phyloP scores from a whole-genome alignment of 495 filamentous ascomycete species.

The Baudoinia panamericana region DNA sequence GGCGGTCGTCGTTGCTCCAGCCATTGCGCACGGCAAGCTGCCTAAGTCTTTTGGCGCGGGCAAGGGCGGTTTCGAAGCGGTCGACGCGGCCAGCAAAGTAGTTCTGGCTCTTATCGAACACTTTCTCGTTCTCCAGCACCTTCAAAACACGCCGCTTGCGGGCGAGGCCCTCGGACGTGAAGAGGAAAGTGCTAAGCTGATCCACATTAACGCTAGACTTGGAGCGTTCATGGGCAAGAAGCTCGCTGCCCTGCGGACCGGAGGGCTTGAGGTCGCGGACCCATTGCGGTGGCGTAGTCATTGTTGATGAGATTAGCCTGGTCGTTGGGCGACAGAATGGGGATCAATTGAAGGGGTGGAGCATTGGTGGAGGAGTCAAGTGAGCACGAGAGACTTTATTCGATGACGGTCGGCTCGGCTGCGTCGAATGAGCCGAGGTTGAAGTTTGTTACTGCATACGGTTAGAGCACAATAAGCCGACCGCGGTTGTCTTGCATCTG shows the following conservation, averaged over 20 bases:
- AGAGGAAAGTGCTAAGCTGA: slow-evolving; percentile 47
- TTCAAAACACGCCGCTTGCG: slow-evolving; percentile 41
- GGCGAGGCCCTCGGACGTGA: slow-evolving; percentile 43
- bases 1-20: slow-evolving; percentile 51
- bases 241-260: slow-evolving; percentile 45
- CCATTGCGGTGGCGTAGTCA: slow-evolving; percentile 39
- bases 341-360: too few relatives aligned
- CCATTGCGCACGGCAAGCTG: slow-evolving; percentile 47
- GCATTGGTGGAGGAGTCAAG: too few relatives aligned
- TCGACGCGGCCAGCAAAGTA: slow-evolving; percentile 53
- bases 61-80: slow-evolving; percentile 47
- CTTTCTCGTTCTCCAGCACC: slow-evolving; percentile 44
- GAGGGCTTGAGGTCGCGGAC: slow-evolving; percentile 51
- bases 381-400: too few relatives aligned
- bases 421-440: too few relatives aligned
- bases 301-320: too few relatives aligned
- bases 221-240: slow-evolving; percentile 45
- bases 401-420: too few relatives aligned
- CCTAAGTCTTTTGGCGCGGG: slow-evolving; percentile 50
- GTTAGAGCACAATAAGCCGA: too few relatives aligned
- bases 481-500: too few relatives aligned
- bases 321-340: too few relatives aligned
- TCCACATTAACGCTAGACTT: slow-evolving; percentile 47
- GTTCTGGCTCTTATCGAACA: slow-evolving; percentile 59
- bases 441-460: too few relatives aligned